Percentiles rank a stretch among this genome's conserved stretches.
phyloP scores from a whole-genome alignment of 306 rosid species.

The Pterocarpus santalinus region DNA sequence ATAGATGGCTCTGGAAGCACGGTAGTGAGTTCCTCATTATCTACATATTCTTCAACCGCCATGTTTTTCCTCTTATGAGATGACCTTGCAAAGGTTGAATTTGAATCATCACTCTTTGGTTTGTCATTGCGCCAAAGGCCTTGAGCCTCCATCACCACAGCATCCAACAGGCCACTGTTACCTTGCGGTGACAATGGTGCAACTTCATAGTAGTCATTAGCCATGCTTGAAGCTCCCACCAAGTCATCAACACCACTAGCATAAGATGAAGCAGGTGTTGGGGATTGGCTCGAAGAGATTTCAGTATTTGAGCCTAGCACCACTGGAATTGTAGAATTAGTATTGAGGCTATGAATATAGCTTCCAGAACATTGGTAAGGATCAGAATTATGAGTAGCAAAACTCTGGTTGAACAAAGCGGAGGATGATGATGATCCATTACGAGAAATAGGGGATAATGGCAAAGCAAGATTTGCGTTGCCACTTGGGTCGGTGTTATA shows the following conservation, averaged over 20 bases:
- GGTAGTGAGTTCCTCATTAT: conserved; percentile 29
- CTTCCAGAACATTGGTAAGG: too few relatives aligned
- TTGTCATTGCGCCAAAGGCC: conserved; percentile 49
- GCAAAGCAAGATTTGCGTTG: conserved; percentile 45
- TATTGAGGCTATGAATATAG: too few relatives aligned
- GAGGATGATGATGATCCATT: conserved; percentile 53
- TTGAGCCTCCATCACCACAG: conserved; percentile 58
- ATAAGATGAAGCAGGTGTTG: conserved; percentile 62
- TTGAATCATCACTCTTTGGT: conserved; percentile 41
- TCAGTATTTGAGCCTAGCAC: conserved; percentile 45
- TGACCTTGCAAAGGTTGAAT: conserved; percentile 22
- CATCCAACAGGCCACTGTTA: conserved; percentile 73
- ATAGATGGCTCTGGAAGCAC: conserved; percentile 40
- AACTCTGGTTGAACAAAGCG: conserved; percentile 44
- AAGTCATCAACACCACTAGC: conserved; percentile 55
- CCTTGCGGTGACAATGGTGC: conserved; percentile 35
- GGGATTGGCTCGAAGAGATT: conserved; percentile 70
- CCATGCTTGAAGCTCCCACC: conserved; percentile 48
- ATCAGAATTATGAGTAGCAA: neutral
- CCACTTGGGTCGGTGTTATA: conserved; percentile 45
- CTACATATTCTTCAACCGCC: conserved; percentile 33
- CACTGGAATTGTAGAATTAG: conserved; percentile 1
- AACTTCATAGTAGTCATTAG: conserved; percentile 37
- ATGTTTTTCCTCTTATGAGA: conserved; percentile 53
- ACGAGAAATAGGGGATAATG: conserved; percentile 59